phyloP scores from a whole-genome alignment of 805 yeast species.

The Candida easanensis region DNA sequence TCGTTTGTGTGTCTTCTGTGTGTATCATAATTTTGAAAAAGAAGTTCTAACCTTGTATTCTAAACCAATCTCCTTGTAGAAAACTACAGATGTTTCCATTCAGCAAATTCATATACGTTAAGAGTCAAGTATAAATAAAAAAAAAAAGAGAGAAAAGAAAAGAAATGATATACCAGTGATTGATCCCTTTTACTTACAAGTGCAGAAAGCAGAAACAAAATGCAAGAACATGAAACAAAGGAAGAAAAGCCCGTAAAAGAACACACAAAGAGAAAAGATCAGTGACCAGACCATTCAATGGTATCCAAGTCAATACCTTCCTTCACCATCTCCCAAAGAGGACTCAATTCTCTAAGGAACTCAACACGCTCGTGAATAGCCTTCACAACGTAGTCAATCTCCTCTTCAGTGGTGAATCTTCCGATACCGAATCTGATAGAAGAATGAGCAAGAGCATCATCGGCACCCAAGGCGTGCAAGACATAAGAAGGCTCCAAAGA shows the following conservation, averaged over 20 bases:
- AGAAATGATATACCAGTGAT: too few species aligned
- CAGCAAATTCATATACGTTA: too few species aligned
- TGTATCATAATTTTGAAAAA: too few species aligned
- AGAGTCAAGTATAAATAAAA: too few species aligned
- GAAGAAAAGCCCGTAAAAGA: background rate
- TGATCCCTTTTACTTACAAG: background rate
- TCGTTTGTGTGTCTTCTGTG: too few species aligned
- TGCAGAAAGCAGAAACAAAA: background rate
- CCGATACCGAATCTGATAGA: conserved; percentile 97
- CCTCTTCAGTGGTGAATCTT: conserved; percentile 94
- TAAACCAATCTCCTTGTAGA: too few species aligned
- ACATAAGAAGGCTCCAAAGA: conserved; percentile 97
- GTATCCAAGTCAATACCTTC: conserved; percentile 94
- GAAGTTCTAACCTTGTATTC: too few species aligned
- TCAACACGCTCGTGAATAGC: conserved; percentile 89
- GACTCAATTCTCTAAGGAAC: conserved; percentile 87
- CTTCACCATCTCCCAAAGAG: conserved; percentile 99
- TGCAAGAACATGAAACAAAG: background rate
- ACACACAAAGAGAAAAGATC: conserved; percentile 15
- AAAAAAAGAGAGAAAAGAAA: too few species aligned
- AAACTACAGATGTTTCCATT: too few species aligned
- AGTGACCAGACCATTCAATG: conserved; percentile 98
- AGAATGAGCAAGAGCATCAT: conserved; percentile 98
- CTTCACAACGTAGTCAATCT: conserved; percentile 87
- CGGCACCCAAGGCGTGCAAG: conserved; percentile 94